phyloP scores from a whole-genome alignment of 139 green algal genomes.

The Desmodesmus armatus region DNA sequence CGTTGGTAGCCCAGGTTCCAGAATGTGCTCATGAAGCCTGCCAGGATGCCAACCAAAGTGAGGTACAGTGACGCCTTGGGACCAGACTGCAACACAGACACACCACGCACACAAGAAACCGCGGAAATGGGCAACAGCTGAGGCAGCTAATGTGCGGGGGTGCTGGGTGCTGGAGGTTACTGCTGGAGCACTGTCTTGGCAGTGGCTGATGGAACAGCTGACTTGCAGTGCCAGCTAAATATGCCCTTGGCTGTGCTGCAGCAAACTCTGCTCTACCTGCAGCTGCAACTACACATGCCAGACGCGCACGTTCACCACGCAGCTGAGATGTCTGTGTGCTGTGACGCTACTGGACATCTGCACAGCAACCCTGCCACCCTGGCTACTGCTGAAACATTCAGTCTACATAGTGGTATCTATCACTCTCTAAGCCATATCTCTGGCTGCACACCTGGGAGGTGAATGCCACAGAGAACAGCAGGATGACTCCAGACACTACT shows the following conservation, averaged over 20 bases:
- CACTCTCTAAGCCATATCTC: too few relatives aligned
- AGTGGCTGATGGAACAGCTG: neutral
- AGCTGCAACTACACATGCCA: too few relatives aligned
- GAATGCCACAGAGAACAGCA: constrained; percentile 97
- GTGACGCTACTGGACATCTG: too few relatives aligned
- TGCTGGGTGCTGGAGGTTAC: neutral
- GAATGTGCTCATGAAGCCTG: constrained; percentile 93
- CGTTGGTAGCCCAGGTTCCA: constrained; percentile 88
- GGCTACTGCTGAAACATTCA: too few relatives aligned
- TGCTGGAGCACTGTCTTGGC: neutral
- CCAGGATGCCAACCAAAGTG: constrained; percentile 92
- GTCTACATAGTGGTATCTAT: too few relatives aligned
- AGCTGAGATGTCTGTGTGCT: too few relatives aligned
- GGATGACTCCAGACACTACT: constrained; percentile 89
- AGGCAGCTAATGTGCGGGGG: neutral
- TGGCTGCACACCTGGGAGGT: constrained; percentile 74
- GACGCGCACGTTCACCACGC: too few relatives aligned
- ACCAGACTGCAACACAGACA: constrained; percentile 65
- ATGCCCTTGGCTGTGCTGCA: too few relatives aligned
- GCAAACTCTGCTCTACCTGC: too few relatives aligned
- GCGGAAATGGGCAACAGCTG: too few relatives aligned
- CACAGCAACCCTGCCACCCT: too few relatives aligned
- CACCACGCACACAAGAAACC: too few relatives aligned
- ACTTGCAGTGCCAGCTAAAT: neutral
- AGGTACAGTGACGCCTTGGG: constrained; percentile 89